Percentiles rank a stretch among this genome's conserved stretches.
phyloP scores from a whole-genome alignment of 495 filamentous ascomycete species.

The Daldinia grandis region DNA sequence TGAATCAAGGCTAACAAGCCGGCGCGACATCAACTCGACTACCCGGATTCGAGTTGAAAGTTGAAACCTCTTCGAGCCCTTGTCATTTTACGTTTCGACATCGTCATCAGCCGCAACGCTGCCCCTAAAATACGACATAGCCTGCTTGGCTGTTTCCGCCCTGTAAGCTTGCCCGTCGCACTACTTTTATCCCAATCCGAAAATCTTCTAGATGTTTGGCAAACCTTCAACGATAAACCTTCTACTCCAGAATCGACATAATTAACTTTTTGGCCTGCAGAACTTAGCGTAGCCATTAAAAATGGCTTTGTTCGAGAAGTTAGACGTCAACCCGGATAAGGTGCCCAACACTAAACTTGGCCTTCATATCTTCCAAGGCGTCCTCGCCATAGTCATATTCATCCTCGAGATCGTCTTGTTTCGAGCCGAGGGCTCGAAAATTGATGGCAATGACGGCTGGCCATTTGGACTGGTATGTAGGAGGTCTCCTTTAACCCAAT shows the following conservation, averaged over 20 bases:
- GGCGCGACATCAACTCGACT: background rate
- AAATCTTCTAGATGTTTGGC: slow-evolving; percentile 21
- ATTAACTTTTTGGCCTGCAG: slow-evolving; percentile 24
- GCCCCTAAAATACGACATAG: slow-evolving; percentile 38
- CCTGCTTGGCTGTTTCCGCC: slow-evolving; percentile 36
- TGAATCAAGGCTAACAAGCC: slow-evolving; percentile 2
- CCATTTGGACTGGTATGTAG: slow-evolving; percentile 78
- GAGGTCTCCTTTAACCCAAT: background rate
- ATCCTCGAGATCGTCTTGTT: slow-evolving; percentile 78
- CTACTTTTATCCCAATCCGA: slow-evolving; percentile 17
- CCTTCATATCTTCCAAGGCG: slow-evolving; percentile 67
- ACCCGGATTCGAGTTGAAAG: slow-evolving; percentile 1
- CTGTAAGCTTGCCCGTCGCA: slow-evolving; percentile 18
- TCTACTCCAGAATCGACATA: background rate
- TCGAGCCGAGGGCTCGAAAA: slow-evolving; percentile 63
- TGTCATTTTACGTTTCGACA: slow-evolving; percentile 16
- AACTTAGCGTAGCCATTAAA: slow-evolving; percentile 14
- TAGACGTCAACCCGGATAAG: slow-evolving; percentile 60
- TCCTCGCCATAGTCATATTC: slow-evolving; percentile 75
- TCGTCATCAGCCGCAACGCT: slow-evolving; percentile 33
- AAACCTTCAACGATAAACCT: slow-evolving; percentile 14
- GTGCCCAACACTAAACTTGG: slow-evolving; percentile 65
- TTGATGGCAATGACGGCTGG: slow-evolving; percentile 76
- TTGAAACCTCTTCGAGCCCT: slow-evolving; percentile 10
- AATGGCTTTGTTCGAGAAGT: slow-evolving; percentile 48